A percentile compares a stretch with the other conserved stretches of the same genome.
These are phyloP conservation scores for Fomitopsis pulvina DNA, from an alignment of 768 basidiomycete genomes.

Conservation along the genomic window DNA sequence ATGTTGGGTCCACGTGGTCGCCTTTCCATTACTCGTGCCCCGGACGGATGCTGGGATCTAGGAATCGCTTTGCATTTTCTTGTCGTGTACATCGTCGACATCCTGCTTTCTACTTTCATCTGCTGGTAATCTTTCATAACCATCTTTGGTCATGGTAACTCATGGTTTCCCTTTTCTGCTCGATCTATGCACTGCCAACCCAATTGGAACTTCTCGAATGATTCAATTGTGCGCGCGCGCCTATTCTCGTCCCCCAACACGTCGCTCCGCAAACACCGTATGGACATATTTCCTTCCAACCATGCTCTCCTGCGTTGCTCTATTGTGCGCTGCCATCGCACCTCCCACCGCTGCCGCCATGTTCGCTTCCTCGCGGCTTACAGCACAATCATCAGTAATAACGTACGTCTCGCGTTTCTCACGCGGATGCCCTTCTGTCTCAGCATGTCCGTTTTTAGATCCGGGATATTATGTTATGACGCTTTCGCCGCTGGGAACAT, in stretches of 20 bases:
- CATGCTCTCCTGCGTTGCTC: background rate
- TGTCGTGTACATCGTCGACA: background rate
- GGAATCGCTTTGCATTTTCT: conserved; percentile 9
- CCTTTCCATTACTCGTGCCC: conserved; percentile 10
- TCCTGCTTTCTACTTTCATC: conserved; percentile 8
- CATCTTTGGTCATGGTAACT: conserved; percentile 10
- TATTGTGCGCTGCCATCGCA: background rate
- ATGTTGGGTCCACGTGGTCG: no score
- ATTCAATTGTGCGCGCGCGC: conserved; percentile 4
- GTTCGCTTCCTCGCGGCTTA: conserved; percentile 2
- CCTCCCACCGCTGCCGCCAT: background rate
- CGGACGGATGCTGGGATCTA: conserved; percentile 2
- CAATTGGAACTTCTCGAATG: background rate
- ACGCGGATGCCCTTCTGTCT: conserved; percentile 6
- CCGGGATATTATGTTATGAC: conserved; percentile 43
- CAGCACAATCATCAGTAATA: conserved; percentile 65
- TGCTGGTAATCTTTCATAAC: conserved; percentile 4
- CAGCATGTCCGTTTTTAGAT: conserved; percentile 29
- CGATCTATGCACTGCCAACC: conserved; percentile 1
- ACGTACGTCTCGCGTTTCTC: conserved; percentile 41
- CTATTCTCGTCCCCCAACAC: background rate
- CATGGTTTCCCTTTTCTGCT: conserved; percentile 7
- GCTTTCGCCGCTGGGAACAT: background rate
- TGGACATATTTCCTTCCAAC: background rate
- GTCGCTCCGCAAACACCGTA: background rate